These are phyloP conservation scores for Malus fusca DNA, from an alignment of 306 rosid species.

Conservation along the genomic window DNA sequence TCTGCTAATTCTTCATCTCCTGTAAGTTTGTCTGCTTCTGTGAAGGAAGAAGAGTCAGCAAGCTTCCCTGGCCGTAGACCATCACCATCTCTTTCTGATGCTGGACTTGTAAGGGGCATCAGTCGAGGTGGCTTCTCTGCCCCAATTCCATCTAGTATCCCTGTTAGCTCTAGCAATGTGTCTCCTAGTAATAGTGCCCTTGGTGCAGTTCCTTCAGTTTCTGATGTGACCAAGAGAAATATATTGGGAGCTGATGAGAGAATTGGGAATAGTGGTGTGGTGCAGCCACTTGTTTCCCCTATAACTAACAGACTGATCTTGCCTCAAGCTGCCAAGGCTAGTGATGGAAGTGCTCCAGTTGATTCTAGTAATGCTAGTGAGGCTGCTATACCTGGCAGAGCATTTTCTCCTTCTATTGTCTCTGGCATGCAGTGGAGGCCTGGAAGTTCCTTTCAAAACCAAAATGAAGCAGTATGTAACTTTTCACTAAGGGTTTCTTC, in stretches of 20 bases:
- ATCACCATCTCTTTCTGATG: slow-evolving; percentile 85
- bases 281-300: slow-evolving; percentile 71
- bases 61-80: slow-evolving; percentile 68
- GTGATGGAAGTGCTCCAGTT: slow-evolving; percentile 53
- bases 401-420: slow-evolving; percentile 72
- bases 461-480: slow-evolving; percentile 55
- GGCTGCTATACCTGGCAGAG: slow-evolving; percentile 62
- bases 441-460: slow-evolving; percentile 80
- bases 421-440: slow-evolving; percentile 97
- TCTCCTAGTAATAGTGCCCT: slow-evolving; percentile 54
- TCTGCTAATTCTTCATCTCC: slow-evolving; percentile 44
- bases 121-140: slow-evolving; percentile 57
- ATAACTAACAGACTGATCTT: slow-evolving; percentile 53
- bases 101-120: slow-evolving; percentile 56
- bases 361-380: slow-evolving; percentile 64
- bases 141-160: slow-evolving; percentile 52
- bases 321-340: slow-evolving; percentile 63
- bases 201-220: slow-evolving; percentile 57
- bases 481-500: background rate
- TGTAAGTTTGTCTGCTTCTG: slow-evolving; percentile 45
- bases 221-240: slow-evolving; percentile 73
- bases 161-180: slow-evolving; percentile 55
- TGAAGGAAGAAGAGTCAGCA: slow-evolving; percentile 70
- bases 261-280: slow-evolving; percentile 70
- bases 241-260: slow-evolving; percentile 76